Base-by-base conservation (phyloP, 2,329 filamentous ascomycete species). In the Trichoderma aggressivum region DNA sequence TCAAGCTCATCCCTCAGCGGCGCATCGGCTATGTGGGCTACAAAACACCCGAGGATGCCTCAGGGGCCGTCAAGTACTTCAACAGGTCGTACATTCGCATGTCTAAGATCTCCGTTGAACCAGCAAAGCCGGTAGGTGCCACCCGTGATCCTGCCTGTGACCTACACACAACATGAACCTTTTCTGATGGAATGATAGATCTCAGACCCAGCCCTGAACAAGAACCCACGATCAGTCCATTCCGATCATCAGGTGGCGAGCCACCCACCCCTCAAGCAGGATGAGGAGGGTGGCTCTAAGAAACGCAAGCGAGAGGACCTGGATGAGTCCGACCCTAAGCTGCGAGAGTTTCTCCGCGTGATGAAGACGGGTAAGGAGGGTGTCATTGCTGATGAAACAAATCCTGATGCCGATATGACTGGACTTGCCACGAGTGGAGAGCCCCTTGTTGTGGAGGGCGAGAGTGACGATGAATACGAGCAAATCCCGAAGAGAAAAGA, bases 1-100 rank as follows among this genome's bases (percentile, higher is more conserved):
- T 94, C 77, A 97, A 97, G 86, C 88, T 98, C 79, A 93, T 98
- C 79, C 89, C 93, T 7, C 90, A 94, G 78, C 90, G 96, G 77
- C 89, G 94, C 76, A 98, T 99, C 81, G 96, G 94, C 76, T 99
- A 97, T 86, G 90, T 99, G 72, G 96, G 96, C 74, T 98, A 95
- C 86, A 94, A 93, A 83, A 92, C 89, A 65, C 85, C 92, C 16
- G 89, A 95, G 73, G 91, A 93, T 79, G 96, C 96, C 70, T 85
- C 88, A 71, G 89, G 90, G 78, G 95, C 96, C 58, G 92, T 97
- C 80, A 94, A 93, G 81, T 97, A 97, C 84, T 98, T 98, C 86
- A 94, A 99, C 85, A 93, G 89, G 80, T 91, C 94, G 74, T 99
- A 94, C 82, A 94, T 99, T 77, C 93, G 94, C 76, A 96, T 98